Conservation (phyloP, 2,329 filamentous ascomycete species). For the Epichloe brachyelytri region DNA sequence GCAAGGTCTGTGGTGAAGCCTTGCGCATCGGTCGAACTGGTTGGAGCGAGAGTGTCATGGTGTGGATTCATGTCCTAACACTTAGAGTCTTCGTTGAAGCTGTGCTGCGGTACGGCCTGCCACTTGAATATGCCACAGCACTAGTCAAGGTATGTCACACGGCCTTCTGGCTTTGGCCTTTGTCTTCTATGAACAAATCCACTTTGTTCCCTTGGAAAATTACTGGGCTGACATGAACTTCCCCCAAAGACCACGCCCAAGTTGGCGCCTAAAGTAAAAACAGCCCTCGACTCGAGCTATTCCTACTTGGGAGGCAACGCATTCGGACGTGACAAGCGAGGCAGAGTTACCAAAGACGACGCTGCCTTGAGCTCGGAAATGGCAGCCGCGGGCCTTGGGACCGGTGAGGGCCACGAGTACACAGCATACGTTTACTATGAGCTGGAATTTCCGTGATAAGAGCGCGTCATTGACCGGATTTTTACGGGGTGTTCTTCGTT, state of each 20-base stretch:
- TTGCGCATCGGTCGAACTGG: conserved; percentile 77
- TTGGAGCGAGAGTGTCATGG: conserved; percentile 92
- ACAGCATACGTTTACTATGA: conserved; percentile 96
- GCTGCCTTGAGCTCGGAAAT: conserved; percentile 67
- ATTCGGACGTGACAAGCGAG: conserved; percentile 86
- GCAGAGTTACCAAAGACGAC: conserved; percentile 83
- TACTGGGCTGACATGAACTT: neutral
- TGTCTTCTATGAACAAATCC: neutral
- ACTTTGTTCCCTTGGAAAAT: neutral
- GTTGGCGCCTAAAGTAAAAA: conserved; percentile 62
- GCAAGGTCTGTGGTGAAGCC: conserved; percentile 86
- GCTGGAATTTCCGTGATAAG: conserved; percentile 53
- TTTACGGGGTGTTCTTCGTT: neutral
- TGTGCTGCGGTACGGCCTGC: conserved; percentile 88
- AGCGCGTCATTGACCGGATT: neutral
- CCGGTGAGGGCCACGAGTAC: conserved; percentile 69
- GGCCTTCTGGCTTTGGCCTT: neutral
- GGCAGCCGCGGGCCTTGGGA: conserved; percentile 57
- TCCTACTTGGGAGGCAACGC: conserved; percentile 92
- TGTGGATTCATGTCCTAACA: conserved; percentile 85
- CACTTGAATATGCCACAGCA: conserved; percentile 76
- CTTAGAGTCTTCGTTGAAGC: conserved; percentile 94
- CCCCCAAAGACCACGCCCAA: conserved; percentile 63
- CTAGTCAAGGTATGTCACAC: conserved; percentile 59
- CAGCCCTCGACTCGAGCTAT: conserved; percentile 70